Evolutionary conservation across 2,329 filamentous ascomycete genomes (phyloP).

Genomic region (Tolypocladium ovalisporum): DNA sequence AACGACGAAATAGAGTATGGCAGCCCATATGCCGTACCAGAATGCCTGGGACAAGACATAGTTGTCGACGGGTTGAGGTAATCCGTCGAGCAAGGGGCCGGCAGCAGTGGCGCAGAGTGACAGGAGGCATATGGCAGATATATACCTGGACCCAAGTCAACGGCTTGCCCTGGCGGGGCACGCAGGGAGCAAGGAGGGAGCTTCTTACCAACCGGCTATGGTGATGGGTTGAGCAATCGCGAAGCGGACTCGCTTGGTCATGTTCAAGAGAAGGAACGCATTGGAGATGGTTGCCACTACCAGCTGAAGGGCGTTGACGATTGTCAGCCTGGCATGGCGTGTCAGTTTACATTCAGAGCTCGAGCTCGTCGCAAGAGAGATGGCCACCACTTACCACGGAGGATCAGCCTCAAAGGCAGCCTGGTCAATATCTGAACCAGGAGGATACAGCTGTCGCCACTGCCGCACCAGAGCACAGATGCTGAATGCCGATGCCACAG

Average conservation of each 20-base stretch:
- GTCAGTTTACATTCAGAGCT: neutral
- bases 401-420: constrained; percentile 55
- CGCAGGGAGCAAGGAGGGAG: neutral
- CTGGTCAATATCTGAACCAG: constrained; percentile 32
- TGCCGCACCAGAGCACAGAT: constrained; percentile 74
- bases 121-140: constrained; percentile 54
- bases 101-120: constrained; percentile 55
- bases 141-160: constrained; percentile 26
- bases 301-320: constrained; percentile 69
- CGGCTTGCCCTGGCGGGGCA: neutral
- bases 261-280: constrained; percentile 74
- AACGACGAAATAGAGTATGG: constrained; percentile 68
- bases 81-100: constrained; percentile 35
- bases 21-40: constrained; percentile 76
- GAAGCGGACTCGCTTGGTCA: constrained; percentile 70
- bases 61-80: constrained; percentile 26
- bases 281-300: constrained; percentile 69
- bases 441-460: constrained; percentile 55
- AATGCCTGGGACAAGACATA: constrained; percentile 71
- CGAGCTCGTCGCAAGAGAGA: neutral
- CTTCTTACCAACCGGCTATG: constrained; percentile 62
- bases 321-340: constrained; percentile 45
- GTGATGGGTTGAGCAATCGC: constrained; percentile 73
- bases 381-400: constrained; percentile 40
- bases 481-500: constrained; percentile 78